A percentile compares a stretch with the other conserved stretches of the same genome.
These are phyloP conservation scores for Linderniella brevidens DNA, from an alignment of 257 asterid species.

Conservation along the genomic window DNA sequence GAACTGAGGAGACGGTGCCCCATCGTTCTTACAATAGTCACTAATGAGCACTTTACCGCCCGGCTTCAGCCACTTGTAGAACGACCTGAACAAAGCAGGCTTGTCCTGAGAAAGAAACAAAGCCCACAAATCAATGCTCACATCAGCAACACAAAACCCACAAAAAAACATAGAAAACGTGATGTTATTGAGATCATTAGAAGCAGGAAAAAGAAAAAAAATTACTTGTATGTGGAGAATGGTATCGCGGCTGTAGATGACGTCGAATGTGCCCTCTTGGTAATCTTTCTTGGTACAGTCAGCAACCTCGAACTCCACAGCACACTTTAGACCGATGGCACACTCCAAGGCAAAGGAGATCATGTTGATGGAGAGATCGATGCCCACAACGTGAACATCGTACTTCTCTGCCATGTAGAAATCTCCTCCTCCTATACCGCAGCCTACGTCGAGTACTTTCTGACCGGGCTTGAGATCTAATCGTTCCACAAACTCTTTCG, in stretches of 20 bases:
- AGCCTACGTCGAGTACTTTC: constrained; percentile 89
- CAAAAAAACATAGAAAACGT: too few species aligned
- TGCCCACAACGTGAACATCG: constrained; percentile 85
- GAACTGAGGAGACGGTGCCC: constrained; percentile 56
- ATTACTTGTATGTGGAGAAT: constrained; percentile 89
- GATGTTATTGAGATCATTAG: too few species aligned
- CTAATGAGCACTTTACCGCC: constrained; percentile 87
- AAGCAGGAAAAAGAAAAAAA: too few species aligned
- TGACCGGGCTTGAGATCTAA: constrained; percentile 84
- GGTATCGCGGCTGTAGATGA: constrained; percentile 91
- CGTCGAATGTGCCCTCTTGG: constrained; percentile 66
- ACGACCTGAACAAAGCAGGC: constrained; percentile 68
- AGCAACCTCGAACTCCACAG: constrained; percentile 98
- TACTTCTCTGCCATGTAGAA: constrained; percentile 87
- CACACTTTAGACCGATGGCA: constrained; percentile 76
- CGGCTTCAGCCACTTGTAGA: constrained; percentile 95
- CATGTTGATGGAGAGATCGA: constrained; percentile 91
- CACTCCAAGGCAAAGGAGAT: constrained; percentile 85
- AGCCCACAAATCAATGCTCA: not conserved
- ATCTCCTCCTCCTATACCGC: constrained; percentile 99
- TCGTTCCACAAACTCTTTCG: constrained; percentile 67
- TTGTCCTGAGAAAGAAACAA: constrained; percentile 61
- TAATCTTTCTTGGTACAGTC: constrained; percentile 89
- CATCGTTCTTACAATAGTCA: constrained; percentile 84
- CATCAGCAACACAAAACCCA: too few species aligned